Evolutionary conservation across 495 filamentous ascomycete species (phyloP), one percentile per base, ranked within the genome.

Genomic region (Neurospora sp.): DNA sequence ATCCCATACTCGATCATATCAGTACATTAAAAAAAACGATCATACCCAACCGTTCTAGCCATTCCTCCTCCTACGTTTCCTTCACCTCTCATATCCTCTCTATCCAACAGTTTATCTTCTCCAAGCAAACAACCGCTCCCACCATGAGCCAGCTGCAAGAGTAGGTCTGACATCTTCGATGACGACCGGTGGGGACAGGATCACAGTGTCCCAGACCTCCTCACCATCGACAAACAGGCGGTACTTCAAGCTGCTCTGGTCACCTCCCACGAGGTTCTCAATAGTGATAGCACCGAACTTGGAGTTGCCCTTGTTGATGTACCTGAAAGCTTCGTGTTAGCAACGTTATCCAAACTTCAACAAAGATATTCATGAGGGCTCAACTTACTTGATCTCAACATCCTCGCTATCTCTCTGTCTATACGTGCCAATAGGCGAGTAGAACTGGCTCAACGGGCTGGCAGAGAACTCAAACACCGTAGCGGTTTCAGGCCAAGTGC

Each of bases 281-380:
- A 99, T 93, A 39, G 93, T 92, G n/a, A 99, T 86, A 1, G 92
- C 89, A 1, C 94, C 95, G 78, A 97, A 94, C 80, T 99, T 99
- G 70, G 88, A 92, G 78, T 96, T 96, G 1, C 96, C 96, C 77
- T 89, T 88, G 0, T 96, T 92, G 37, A 93, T 88, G 75, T 97
- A 96, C 77, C 90, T 91, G 69, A 27, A 35, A 27, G 71, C 40
- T 77, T 71, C 76, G 44, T 9, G 69, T 75, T 27, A 75, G 37
- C 35, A 44, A 40, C 5, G 14, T 4, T 39, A 40, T 71, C 11
- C 20, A 71, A 38, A 27, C 14, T 54, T 39, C 31, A 42, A 5
- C 9, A 3, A 8, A 0, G 39, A 59, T 39, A 72, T 42, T 2
- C 14, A 14, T 42, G 23, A 39, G 54, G 39, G 10, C 4, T 1